Evolutionary conservation across 1,284 basidiomycete genomes (phyloP), one percentile per base, ranked within the genome.

Genomic region (Sphaerobolus stellatus): DNA sequence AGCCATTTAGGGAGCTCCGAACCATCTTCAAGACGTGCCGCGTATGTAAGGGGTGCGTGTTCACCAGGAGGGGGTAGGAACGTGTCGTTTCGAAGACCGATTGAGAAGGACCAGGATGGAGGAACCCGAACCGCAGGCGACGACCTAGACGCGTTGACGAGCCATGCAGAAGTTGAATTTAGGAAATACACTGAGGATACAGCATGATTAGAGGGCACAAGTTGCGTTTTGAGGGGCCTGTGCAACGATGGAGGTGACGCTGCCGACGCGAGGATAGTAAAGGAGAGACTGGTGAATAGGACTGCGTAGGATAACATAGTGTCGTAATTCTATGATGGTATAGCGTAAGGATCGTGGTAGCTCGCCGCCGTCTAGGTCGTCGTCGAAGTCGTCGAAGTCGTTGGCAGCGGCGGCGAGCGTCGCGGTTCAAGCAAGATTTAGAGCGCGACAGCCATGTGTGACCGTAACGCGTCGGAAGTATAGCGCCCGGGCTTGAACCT

Each of bases 51-150:
- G 28, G 56, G 46, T 13, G 53, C 50, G 13, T 54, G 20, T 72
- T 68, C 47, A 72, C 71, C 18, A 66, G 52, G 16, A 5, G 71
- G 65, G 30, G 79, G 72, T 1, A 65, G 64, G 67, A 87, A 90
- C 1, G 90, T 94, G 48, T 81, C 74, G 57, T 81, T 76, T 40
- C 84, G 73, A 62, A 97, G 85, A 9, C 94, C 95, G 55, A 98
- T 79, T 62, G 91, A 94, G 71, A 96, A 98, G 0, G 91, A 93
- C 93, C 94, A 97, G 28, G 76, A 73, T 2, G 83, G 81, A 1
- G 92, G 94, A 8, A 96, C 80, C 43, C 92, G 79, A 52, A 97
- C 68, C 13, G 82, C 78, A 22, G 89, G 88, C 48, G 25, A 38
- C 16, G 47, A 25, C 6, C 30, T 77, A 76, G 16, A 67, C 62